Base-by-base conservation (phyloP, 2,329 filamentous ascomycete genomes). In the Penicillium sp. region DNA sequence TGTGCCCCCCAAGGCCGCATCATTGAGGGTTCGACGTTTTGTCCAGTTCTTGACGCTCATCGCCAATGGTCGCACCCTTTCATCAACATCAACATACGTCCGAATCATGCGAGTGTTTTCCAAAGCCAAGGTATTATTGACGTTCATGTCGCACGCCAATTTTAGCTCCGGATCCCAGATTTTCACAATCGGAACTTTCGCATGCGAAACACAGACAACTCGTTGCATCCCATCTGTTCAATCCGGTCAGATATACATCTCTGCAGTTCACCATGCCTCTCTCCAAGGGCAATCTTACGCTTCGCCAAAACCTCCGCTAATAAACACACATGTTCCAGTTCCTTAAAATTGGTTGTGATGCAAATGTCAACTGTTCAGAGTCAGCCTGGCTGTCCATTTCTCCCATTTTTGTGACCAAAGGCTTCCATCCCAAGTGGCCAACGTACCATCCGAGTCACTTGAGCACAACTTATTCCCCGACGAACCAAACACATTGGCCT, bases 1-100 rank as follows among this genome's bases (percentile, higher is more conserved):
- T 7, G 95, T 99, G 56, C 92, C 93, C 61, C 95, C 93, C 72
- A 92, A 92, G 57, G 90, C 95, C 96, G 95, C 95, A 80, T 99
- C 95, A 71, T 99, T 99, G 66, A 99, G 82, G 68, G 96, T 89
- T 73, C 95, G 88, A 75, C 86, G 85, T 77, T 95, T 91, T 55
- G 95, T 96, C 95, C 95, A 99, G 78, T 98, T 85, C 75, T 99
- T 99, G 77, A 99, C 86, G 59, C 96, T 90, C 92, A 99, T 98
- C 16, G 95, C 93, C 65, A 99, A 80, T 45, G 91, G 92, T 44
- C 95, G 87, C 55, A 99, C 92, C 60, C 95, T 88, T 39, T 92
- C 87, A 74, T 99, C 95, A 56, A 96, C 89, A 69, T 96, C 88
- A 60, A 99, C 92, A 76, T 99, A 99, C 0, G 92, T 96, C 72